These are phyloP conservation scores for Fonsecaea erecta DNA, from an alignment of 2,329 filamentous ascomycete species.

Conservation along the genomic window DNA sequence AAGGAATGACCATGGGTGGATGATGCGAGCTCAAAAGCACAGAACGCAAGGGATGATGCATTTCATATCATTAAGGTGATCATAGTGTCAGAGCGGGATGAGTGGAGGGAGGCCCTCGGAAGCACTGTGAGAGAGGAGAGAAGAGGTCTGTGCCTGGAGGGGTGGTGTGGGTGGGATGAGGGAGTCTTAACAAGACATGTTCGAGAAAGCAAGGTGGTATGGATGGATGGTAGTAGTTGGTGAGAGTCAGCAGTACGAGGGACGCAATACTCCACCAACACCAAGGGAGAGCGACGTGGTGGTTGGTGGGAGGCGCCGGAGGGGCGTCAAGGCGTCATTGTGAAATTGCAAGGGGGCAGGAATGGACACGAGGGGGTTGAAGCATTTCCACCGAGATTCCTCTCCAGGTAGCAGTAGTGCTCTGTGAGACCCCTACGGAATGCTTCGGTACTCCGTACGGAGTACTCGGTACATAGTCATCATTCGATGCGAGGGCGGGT, in stretches of 20 bases:
- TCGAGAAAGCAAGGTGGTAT: background rate
- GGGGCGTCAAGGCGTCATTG: conserved; percentile 1
- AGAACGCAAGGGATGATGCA: conserved; percentile 9
- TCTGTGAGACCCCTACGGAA: no score
- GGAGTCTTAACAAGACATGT: conserved; percentile 3
- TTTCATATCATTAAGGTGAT: conserved; percentile 16
- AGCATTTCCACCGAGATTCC: no score
- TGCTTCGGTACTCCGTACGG: no score
- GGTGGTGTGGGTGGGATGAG: background rate
- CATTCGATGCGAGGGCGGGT: background rate
- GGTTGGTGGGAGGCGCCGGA: background rate
- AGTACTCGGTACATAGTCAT: no score
- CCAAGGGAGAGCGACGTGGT: background rate
- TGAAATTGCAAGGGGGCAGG: background rate
- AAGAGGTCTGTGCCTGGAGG: conserved; percentile 9
- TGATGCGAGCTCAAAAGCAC: conserved; percentile 11
- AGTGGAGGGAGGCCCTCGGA: background rate
- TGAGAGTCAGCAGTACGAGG: background rate
- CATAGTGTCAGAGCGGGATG: conserved; percentile 3
- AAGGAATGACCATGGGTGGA: conserved; percentile 10
- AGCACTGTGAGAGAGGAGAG: no score
- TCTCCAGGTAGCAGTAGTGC: no score
- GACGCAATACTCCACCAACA: no score
- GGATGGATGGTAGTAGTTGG: background rate
- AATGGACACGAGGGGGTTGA: background rate